phyloP scores from a whole-genome alignment of 352 stramenopile species.

The Thalassiosira delicatula region DNA sequence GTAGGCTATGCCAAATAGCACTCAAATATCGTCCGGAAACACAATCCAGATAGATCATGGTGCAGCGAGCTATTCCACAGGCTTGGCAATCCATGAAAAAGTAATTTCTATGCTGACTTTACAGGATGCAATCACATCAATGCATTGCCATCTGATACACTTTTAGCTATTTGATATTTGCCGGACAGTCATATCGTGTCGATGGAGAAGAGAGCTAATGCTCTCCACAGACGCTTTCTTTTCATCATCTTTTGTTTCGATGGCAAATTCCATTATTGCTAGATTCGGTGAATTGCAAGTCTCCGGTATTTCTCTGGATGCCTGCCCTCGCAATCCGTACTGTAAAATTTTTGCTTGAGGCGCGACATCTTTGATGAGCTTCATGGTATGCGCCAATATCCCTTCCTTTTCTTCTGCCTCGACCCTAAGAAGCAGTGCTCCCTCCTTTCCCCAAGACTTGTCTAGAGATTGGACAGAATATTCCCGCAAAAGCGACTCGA shows the following conservation, averaged over 20 bases:
- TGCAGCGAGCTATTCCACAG: too few relatives aligned
- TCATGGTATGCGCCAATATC: constrained; percentile 70
- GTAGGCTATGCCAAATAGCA: too few relatives aligned
- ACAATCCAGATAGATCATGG: too few relatives aligned
- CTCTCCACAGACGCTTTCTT: constrained; percentile 40
- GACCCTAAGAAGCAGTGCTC: constrained; percentile 75
- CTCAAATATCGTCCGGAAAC: too few relatives aligned
- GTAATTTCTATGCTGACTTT: too few relatives aligned
- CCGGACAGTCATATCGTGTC: constrained; percentile 45
- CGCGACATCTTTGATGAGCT: constrained; percentile 68
- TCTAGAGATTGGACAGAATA: constrained; percentile 81
- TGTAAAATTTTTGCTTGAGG: constrained; percentile 77
- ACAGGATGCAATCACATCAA: too few relatives aligned
- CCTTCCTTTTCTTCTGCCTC: constrained; percentile 72
- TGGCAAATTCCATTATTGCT: constrained; percentile 84
- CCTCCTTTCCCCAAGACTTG: constrained; percentile 68
- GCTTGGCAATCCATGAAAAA: too few relatives aligned
- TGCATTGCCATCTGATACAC: too few relatives aligned
- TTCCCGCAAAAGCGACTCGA: constrained; percentile 79
- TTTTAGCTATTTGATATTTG: constrained; percentile 44
- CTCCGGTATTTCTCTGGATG: too few relatives aligned
- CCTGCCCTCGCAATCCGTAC: constrained; percentile 77
- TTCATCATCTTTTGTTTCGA: constrained; percentile 49
- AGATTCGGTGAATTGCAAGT: too few relatives aligned
- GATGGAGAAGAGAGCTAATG: constrained; percentile 40